phyloP scores from a whole-genome alignment of 2,329 filamentous ascomycete species.

The Ophiocordyceps australis region DNA sequence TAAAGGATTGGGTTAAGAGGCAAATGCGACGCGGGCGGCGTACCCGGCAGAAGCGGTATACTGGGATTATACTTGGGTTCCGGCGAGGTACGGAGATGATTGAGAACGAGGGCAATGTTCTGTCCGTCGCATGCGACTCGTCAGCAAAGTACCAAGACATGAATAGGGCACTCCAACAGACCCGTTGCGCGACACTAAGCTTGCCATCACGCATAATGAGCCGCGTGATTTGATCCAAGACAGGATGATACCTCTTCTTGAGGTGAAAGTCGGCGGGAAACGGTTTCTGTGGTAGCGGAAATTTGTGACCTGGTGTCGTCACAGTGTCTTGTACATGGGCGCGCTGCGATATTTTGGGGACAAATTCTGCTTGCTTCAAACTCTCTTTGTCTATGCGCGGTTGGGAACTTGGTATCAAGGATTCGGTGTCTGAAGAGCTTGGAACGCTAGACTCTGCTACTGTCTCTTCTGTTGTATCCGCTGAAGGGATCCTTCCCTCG shows the following conservation, averaged over 20 bases:
- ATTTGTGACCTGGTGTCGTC: constrained; percentile 49
- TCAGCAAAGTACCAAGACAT: constrained; percentile 2
- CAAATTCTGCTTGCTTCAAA: constrained; percentile 7
- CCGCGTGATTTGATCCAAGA: constrained; percentile 76
- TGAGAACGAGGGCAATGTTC: constrained; percentile 76
- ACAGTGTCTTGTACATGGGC: too few species aligned
- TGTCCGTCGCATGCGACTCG: constrained; percentile 15
- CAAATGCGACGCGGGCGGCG: constrained; percentile 60
- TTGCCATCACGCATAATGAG: constrained; percentile 86
- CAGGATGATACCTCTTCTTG: constrained; percentile 69
- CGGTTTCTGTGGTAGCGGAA: constrained; percentile 49
- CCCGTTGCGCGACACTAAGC: constrained; percentile 74
- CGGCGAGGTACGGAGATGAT: constrained; percentile 66
- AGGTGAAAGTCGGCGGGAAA: constrained; percentile 44
- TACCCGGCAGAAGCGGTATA: constrained; percentile 55
- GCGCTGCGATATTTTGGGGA: constrained; percentile 4
- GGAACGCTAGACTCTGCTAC: too few species aligned
- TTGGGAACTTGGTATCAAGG: too few species aligned
- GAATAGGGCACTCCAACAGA: constrained; percentile 20
- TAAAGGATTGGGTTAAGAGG: constrained; percentile 82
- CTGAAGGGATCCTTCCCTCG: constrained; percentile 20
- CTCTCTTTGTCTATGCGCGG: constrained; percentile 10
- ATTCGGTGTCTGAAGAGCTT: too few species aligned
- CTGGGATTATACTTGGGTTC: constrained; percentile 57
- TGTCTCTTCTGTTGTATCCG: constrained; percentile 4